These are phyloP conservation scores for Saturnispora zaruensis DNA, from an alignment of 805 yeast species.

Conservation along the genomic window DNA sequence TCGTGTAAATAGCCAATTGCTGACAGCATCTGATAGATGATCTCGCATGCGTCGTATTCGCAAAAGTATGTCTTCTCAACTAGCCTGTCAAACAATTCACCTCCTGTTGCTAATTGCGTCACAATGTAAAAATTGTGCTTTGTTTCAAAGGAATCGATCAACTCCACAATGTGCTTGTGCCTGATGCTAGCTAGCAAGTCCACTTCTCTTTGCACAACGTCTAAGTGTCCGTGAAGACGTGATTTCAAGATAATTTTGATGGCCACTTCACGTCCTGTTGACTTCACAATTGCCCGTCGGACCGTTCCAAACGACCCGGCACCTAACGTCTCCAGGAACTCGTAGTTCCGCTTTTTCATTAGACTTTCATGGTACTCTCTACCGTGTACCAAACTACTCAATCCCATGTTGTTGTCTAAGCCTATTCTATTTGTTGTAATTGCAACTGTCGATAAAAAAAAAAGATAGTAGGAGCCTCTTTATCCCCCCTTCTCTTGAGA, in stretches of 20 bases:
- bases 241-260: slow-evolving; percentile 82
- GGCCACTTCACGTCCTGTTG: slow-evolving; percentile 65
- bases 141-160: slow-evolving; percentile 89
- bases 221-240: slow-evolving; percentile 58
- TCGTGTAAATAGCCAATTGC: slow-evolving; percentile 76
- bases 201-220: slow-evolving; percentile 73
- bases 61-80: slow-evolving; percentile 75
- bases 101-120: slow-evolving; percentile 92
- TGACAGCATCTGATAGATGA: slow-evolving; percentile 62
- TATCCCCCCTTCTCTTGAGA: no score
- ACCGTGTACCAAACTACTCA: neutral
- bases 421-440: neutral
- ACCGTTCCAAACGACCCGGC: slow-evolving; percentile 96
- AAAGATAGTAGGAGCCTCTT: neutral
- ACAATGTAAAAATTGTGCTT: slow-evolving; percentile 88
- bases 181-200: slow-evolving; percentile 53
- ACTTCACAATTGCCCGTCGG: slow-evolving; percentile 49
- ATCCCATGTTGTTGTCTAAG: neutral
- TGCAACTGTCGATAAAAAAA: neutral
- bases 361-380: neutral
- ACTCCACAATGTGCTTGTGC: slow-evolving; percentile 84
- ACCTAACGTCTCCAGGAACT: slow-evolving; percentile 78
- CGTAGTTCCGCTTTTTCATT: slow-evolving; percentile 53
- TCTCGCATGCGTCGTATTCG: slow-evolving; percentile 75
- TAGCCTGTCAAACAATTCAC: slow-evolving; percentile 87